Conservation (phyloP, 768 basidiomycete genomes). For the Mycena capillaripes region DNA sequence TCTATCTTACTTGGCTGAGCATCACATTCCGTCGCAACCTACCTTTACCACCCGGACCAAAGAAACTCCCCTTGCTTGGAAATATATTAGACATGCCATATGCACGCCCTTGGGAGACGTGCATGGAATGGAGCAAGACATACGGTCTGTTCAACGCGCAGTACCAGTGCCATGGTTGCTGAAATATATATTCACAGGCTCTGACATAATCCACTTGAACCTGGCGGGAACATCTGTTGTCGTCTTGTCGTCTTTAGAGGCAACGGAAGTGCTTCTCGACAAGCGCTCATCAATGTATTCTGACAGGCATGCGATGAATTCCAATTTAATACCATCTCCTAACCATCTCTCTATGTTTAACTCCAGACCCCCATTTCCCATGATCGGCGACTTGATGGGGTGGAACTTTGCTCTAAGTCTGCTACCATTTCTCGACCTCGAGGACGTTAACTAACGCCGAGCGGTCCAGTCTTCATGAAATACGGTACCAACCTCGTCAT, state of each 20-base stretch:
- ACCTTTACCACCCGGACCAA: conserved; percentile 55
- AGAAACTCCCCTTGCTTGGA: conserved; percentile 57
- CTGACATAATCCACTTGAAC: conserved; percentile 46
- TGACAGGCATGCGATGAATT: conserved; percentile 45
- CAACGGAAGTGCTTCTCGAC: conserved; percentile 53
- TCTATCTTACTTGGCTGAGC: neutral
- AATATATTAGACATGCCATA: conserved; percentile 62
- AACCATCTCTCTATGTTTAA: neutral
- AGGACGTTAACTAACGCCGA: neutral
- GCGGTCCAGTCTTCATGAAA: conserved; percentile 14
- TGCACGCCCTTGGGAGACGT: conserved; percentile 59
- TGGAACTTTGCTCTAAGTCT: conserved; percentile 23
- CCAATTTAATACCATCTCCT: conserved; percentile 3
- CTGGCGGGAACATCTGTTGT: conserved; percentile 44
- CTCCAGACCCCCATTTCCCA: conserved; percentile 21
- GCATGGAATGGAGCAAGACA: conserved; percentile 56
- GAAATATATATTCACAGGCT: conserved; percentile 38
- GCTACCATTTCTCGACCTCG: neutral
- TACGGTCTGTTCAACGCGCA: conserved; percentile 46
- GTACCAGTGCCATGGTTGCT: neutral
- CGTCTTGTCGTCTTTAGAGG: conserved; percentile 50
- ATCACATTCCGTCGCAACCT: neutral
- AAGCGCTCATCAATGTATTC: conserved; percentile 56
- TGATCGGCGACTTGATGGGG: conserved; percentile 33
- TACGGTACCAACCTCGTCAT: conserved; percentile 4